These are phyloP conservation scores for Secale cereale DNA, from an alignment of 176 grass and related monocot genomes.

Conservation along the genomic window DNA sequence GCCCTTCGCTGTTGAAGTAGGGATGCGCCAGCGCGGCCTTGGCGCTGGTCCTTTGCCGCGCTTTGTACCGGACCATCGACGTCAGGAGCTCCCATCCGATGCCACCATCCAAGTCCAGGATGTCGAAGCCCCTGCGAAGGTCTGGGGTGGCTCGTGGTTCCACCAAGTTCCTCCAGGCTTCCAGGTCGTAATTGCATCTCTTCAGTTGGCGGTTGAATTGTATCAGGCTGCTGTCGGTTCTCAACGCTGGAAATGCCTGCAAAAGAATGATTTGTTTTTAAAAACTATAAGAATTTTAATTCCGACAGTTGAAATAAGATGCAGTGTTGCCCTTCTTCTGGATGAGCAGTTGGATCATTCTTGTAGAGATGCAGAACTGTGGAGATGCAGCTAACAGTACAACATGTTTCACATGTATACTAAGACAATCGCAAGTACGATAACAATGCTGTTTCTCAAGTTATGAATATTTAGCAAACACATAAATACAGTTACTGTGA, in stretches of 20 bases:
- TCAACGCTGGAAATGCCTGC: conserved; percentile 77
- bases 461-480: not conserved
- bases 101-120: conserved; percentile 75
- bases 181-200: conserved; percentile 66
- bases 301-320: not conserved
- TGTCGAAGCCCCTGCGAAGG: conserved; percentile 77
- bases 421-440: too few relatives aligned
- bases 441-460: too few relatives aligned
- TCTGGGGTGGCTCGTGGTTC: conserved; percentile 80
- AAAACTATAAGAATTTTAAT: not conserved
- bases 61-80: conserved; percentile 79
- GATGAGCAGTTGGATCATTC: too few relatives aligned
- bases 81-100: conserved; percentile 94
- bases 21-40: conserved; percentile 80
- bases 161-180: conserved; percentile 72
- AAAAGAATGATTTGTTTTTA: not conserved
- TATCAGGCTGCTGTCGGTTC: conserved; percentile 84
- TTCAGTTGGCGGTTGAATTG: conserved; percentile 98
- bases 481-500: conserved; percentile 1
- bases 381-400: too few relatives aligned
- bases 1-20: conserved; percentile 83
- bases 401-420: too few relatives aligned
- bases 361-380: too few relatives aligned
- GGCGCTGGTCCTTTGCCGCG: conserved; percentile 78
- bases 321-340: too few relatives aligned